phyloP scores from a whole-genome alignment of 768 basidiomycete species.

The Gloeostereum incarnatum region DNA sequence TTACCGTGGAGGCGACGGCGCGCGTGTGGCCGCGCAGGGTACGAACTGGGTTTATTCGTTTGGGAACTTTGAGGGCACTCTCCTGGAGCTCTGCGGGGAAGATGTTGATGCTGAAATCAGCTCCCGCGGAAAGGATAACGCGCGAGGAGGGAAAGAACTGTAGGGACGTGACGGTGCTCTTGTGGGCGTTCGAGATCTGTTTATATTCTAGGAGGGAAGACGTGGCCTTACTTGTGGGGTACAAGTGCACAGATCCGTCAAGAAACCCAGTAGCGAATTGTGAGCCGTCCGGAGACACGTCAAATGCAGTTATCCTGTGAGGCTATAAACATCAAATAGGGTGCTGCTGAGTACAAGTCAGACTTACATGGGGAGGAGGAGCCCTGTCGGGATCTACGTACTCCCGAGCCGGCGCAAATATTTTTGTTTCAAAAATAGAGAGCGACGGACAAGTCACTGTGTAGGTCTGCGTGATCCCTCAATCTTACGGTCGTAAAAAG shows the following conservation, averaged over 20 bases:
- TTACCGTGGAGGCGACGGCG: constrained; percentile 51
- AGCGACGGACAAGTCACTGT: constrained; percentile 37
- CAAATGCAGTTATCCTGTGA: constrained; percentile 54
- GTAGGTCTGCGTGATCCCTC: constrained; percentile 28
- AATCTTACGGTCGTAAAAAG: background rate
- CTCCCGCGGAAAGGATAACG: constrained; percentile 61
- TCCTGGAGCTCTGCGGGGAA: constrained; percentile 44
- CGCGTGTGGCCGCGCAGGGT: constrained; percentile 59
- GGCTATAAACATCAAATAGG: too few relatives aligned
- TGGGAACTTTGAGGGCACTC: constrained; percentile 8
- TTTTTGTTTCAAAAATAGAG: constrained; percentile 32
- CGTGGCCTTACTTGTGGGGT: constrained; percentile 22
- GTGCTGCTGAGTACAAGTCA: too few relatives aligned
- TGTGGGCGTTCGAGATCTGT: constrained; percentile 29
- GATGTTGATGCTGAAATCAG: constrained; percentile 59
- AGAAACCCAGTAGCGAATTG: constrained; percentile 53
- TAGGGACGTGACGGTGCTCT: constrained; percentile 45
- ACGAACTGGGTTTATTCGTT: constrained; percentile 41
- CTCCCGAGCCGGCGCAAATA: constrained; percentile 42
- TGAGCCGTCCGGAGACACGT: constrained; percentile 47
- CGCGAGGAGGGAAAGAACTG: constrained; percentile 64
- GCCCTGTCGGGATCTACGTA: constrained; percentile 37
- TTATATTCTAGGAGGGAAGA: constrained; percentile 17
- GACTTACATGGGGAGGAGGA: constrained; percentile 31
- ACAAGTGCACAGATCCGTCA: constrained; percentile 48